These are phyloP conservation scores for Cydonia oblonga DNA, from an alignment of 331 rosid species.

Conservation along the genomic window DNA sequence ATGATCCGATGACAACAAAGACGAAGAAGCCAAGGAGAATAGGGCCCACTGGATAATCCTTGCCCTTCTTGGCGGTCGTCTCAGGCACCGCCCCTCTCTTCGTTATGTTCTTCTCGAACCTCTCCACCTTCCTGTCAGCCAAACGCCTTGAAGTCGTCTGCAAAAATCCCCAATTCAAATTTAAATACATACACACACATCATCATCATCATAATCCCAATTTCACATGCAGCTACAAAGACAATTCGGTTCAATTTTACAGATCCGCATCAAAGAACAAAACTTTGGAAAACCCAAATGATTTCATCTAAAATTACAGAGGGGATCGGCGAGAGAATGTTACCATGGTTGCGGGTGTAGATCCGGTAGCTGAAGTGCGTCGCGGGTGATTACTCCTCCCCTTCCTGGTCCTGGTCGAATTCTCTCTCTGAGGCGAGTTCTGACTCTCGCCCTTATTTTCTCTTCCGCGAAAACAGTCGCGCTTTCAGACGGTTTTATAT, in stretches of 20 bases:
- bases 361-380: slow-evolving; percentile 18
- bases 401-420: background rate
- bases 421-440: slow-evolving; percentile 18
- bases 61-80: slow-evolving; percentile 69
- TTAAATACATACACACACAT: background rate
- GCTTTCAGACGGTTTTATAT: background rate
- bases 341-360: slow-evolving; percentile 34
- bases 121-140: slow-evolving; percentile 83
- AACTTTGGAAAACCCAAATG: background rate
- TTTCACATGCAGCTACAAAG: background rate
- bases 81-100: slow-evolving; percentile 92
- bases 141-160: slow-evolving; percentile 86
- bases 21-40: slow-evolving; percentile 82
- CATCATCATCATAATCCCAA: background rate
- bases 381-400: slow-evolving; percentile 17
- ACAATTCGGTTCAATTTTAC: background rate
- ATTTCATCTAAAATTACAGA: background rate
- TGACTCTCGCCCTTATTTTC: background rate
- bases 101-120: slow-evolving; percentile 77
- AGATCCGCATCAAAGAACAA: background rate
- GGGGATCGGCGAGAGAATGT: background rate
- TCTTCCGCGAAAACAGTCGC: background rate
- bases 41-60: slow-evolving; percentile 92
- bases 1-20: slow-evolving; percentile 94
- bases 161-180: background rate